Evolutionary conservation across 345 rosid species (phyloP).

Genomic region (Laguncularia racemosa): DNA sequence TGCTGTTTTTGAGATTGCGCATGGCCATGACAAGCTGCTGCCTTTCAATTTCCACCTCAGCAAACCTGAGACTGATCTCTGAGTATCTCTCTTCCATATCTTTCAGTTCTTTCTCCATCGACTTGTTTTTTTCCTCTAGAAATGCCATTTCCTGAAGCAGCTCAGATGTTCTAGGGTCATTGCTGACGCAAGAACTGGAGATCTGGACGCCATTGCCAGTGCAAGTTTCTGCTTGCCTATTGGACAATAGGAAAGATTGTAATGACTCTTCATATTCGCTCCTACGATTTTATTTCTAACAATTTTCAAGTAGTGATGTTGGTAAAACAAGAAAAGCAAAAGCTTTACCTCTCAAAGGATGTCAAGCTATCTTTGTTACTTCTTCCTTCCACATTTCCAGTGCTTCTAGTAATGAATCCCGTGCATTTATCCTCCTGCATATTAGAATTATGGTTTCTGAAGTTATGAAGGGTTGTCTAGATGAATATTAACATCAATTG

Average conservation of each 20-base stretch:
- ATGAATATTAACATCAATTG: neutral
- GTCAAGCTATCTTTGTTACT: neutral
- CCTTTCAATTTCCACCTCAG: constrained; percentile 95
- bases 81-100: constrained; percentile 93
- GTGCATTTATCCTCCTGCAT: constrained; percentile 7
- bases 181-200: constrained; percentile 12
- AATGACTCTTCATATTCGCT: too few relatives aligned
- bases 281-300: too few relatives aligned
- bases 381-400: neutral
- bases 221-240: constrained; percentile 28
- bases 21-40: constrained; percentile 83
- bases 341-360: constrained; percentile 1
- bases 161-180: constrained; percentile 27
- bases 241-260: neutral
- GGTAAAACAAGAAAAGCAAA: neutral
- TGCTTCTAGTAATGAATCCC: neutral
- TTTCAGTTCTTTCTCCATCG: constrained; percentile 78
- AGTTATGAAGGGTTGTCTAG: neutral
- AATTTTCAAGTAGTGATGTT: too few relatives aligned
- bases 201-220: constrained; percentile 1
- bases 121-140: constrained; percentile 53
- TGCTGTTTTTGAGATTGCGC: constrained; percentile 67
- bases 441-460: neutral
- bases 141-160: constrained; percentile 34
- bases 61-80: constrained; percentile 84